Percentiles rank a stretch among this genome's conserved stretches.
These are phyloP conservation scores for Pisolithus marmoratus DNA, from an alignment of 768 basidiomycete species.

Conservation along the genomic window DNA sequence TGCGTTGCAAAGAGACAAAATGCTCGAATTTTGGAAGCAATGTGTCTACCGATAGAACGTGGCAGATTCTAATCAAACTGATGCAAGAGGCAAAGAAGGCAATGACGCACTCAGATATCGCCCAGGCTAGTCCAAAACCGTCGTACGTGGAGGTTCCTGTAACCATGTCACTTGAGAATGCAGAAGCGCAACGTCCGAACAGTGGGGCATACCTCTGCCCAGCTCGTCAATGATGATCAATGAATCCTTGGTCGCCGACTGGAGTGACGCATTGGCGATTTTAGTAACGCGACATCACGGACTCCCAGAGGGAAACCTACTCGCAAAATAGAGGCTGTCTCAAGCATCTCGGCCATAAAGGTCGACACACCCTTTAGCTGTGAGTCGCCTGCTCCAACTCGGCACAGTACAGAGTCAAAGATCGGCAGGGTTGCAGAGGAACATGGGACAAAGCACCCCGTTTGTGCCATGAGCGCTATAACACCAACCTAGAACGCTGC, in stretches of 20 bases:
- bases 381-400: constrained; percentile 96
- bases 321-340: constrained; percentile 91
- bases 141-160: constrained; percentile 93
- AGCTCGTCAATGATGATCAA: constrained; percentile 97
- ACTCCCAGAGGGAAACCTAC: constrained; percentile 35
- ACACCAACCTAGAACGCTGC: constrained; percentile 66
- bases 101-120: constrained; percentile 83
- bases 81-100: not conserved
- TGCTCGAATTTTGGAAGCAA: constrained; percentile 86
- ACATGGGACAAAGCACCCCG: constrained; percentile 94
- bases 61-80: not conserved
- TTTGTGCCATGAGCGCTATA: constrained; percentile 94
- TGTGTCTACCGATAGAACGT: constrained; percentile 55
- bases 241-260: constrained; percentile 91
- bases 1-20: constrained; percentile 98
- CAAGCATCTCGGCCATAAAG: constrained; percentile 99
- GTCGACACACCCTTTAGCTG: constrained; percentile 97
- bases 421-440: constrained; percentile 80
- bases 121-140: constrained; percentile 97
- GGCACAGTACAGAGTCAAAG: constrained; percentile 92
- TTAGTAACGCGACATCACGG: not conserved
- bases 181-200: not conserved
- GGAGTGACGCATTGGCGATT: constrained; percentile 1
- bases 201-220: constrained; percentile 56
- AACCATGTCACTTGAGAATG: constrained; percentile 7